Percentiles rank a stretch among this genome's conserved stretches.
Evolutionary conservation across 176 grass and related monocot species (phyloP).

Genomic region (Oryza meridionalis): DNA sequence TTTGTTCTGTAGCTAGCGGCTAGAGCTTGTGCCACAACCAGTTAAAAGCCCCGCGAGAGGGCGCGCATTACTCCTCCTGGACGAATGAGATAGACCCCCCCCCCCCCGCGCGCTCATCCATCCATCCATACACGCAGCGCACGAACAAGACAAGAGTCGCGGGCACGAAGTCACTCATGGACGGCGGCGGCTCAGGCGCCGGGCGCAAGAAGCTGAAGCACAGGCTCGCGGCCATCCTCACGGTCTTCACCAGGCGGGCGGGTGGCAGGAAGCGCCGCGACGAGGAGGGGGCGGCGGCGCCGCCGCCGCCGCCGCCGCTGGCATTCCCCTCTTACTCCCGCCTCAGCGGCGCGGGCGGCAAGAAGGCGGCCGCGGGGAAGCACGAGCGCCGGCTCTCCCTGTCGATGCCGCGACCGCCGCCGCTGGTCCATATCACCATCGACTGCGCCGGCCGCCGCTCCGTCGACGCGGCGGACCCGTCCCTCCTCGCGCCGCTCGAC

Average conservation of each 20-base stretch:
- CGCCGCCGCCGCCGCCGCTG: neutral
- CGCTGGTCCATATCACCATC: slow-evolving; percentile 59
- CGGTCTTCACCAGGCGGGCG: slow-evolving; percentile 57
- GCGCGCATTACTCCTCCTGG: slow-evolving; percentile 26
- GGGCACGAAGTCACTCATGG: slow-evolving; percentile 36
- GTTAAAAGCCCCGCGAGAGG: slow-evolving; percentile 45
- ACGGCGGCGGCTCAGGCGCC: slow-evolving; percentile 27
- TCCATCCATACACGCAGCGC: neutral
- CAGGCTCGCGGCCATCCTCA: slow-evolving; percentile 65
- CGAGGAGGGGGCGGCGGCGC: neutral
- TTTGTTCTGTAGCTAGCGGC: slow-evolving; percentile 27
- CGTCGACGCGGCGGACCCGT: slow-evolving; percentile 56
- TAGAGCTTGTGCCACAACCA: neutral
- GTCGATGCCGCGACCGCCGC: slow-evolving; percentile 38
- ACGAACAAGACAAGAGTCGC: neutral
- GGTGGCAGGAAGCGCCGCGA: slow-evolving; percentile 40
- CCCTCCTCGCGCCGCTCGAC: slow-evolving; percentile 33
- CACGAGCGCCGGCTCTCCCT: slow-evolving; percentile 54
- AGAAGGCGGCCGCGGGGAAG: slow-evolving; percentile 7
- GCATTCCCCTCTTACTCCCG: slow-evolving; percentile 45
- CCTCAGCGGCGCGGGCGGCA: neutral
- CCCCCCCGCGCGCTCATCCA: neutral
- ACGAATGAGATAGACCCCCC: slow-evolving; percentile 51
- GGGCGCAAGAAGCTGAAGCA: slow-evolving; percentile 69
- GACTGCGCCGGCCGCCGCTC: slow-evolving; percentile 73